phyloP scores from a whole-genome alignment of 805 yeast species.

The Saccharomyces mikatae region DNA sequence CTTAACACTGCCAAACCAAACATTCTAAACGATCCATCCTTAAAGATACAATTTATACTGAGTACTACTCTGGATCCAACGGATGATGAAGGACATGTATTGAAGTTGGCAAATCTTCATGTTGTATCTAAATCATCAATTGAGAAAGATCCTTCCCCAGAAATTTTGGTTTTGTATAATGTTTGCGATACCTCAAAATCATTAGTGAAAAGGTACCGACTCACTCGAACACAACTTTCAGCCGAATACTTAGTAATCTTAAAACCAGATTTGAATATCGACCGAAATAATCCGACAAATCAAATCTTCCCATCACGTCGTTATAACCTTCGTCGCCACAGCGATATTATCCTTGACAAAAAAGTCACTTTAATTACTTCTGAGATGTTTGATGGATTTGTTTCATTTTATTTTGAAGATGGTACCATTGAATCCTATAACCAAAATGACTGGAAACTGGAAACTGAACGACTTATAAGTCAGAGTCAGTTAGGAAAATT shows the following conservation, averaged over 20 bases:
- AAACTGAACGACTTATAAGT: constrained; percentile 16
- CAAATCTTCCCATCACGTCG: constrained; percentile 13
- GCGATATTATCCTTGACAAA: constrained; percentile 12
- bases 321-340: constrained; percentile 11
- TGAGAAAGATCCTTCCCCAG: constrained; percentile 25
- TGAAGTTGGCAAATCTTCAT: constrained; percentile 19
- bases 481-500: constrained; percentile 19
- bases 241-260: constrained; percentile 15
- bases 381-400: constrained; percentile 23
- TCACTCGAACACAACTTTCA: constrained; percentile 17
- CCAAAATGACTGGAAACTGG: constrained; percentile 23
- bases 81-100: constrained; percentile 17
- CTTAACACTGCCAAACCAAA: constrained; percentile 18
- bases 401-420: constrained; percentile 20
- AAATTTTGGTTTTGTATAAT: constrained; percentile 22
- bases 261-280: constrained; percentile 6
- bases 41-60: constrained; percentile 20
- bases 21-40: constrained; percentile 26
- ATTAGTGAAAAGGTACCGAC: constrained; percentile 19
- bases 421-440: constrained; percentile 19
- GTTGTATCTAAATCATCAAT: constrained; percentile 22
- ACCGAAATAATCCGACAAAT: constrained; percentile 1
- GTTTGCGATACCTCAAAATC: constrained; percentile 18
- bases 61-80: constrained; percentile 18
- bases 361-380: constrained; percentile 18